Base-by-base conservation (phyloP, 371 early-diverging fungal species). In the Lichtheimia ornata region DNA sequence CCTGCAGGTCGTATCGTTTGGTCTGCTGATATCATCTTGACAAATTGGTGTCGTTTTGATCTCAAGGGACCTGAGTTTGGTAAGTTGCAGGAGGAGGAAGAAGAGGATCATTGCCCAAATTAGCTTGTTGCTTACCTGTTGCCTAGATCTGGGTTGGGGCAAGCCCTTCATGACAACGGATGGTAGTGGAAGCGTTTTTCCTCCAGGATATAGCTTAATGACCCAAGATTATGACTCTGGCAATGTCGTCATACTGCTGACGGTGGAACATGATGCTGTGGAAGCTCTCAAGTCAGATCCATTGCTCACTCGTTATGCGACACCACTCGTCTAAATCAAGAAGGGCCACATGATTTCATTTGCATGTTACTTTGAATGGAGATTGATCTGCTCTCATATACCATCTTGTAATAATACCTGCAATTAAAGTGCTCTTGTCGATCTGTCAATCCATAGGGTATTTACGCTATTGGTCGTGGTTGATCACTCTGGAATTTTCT, bases 21-120 rank as follows among this genome's bases (percentile, higher is more conserved):
- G 65, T n/a, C 62, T 11, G 73, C 76, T 28, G 79, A 78, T 59
- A 13, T 78, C 1, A 69, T 75, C 2, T 64, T 76, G 47, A 73
- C 79, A 9, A 78, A 78, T 49, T 78, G 79, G 79, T 78, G 72
- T 49, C 64, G 60, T 54, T 73, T 73, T 70, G 79, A 78, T 64
- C 50, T 78, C 14, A 50, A 73, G 22, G 70, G 79, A 50, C 65
- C 73, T 50, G 60, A 25, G 18, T 58, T 35, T 50, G 58, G 51
- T 51, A 51, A 24, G 7, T n/a, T n/a, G n/a, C n/a, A 22, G 22
- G 22, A 22, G 22, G 22, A 22, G 2, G 22, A 22, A 22, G 22
- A 22, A 2, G 22, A 22, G 22, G 22, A 2, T 22, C n/a, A n/a
- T n/a, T n/a, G n/a, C n/a, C n/a, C n/a, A 22, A 22, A 22, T 22